phyloP scores from a whole-genome alignment of 2,329 filamentous ascomycete genomes.

The Hymenoscyphus infarciens region DNA sequence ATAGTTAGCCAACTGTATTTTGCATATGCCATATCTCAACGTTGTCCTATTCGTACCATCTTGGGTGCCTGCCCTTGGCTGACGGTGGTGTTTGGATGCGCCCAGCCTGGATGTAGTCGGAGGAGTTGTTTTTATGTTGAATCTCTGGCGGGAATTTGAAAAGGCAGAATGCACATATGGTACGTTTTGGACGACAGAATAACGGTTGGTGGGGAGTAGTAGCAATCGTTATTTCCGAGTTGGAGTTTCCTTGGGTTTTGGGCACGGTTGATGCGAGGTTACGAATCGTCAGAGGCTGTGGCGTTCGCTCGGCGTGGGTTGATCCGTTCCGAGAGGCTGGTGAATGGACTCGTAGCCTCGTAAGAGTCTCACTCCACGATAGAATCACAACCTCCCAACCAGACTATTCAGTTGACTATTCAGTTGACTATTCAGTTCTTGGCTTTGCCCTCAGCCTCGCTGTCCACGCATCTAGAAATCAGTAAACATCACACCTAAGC shows the following conservation, averaged over 20 bases:
- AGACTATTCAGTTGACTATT: too few species aligned
- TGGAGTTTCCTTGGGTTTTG: not conserved
- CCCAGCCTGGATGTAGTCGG: slow-evolving; percentile 13
- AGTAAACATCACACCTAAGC: too few species aligned
- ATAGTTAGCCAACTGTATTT: slow-evolving; percentile 15
- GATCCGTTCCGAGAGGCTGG: slow-evolving; percentile 5
- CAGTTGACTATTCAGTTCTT: too few species aligned
- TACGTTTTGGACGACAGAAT: not conserved
- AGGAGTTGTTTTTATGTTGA: not conserved
- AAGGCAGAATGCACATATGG: not conserved
- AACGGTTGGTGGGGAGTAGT: not conserved
- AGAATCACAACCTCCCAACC: too few species aligned
- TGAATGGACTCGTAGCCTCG: not conserved
- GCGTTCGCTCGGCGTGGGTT: not conserved
- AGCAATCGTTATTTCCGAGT: slow-evolving; percentile 8
- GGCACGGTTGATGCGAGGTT: slow-evolving; percentile 3
- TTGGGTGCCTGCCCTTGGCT: slow-evolving; percentile 20
- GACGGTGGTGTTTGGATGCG: slow-evolving; percentile 20
- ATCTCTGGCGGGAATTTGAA: not conserved
- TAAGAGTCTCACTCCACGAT: too few species aligned
- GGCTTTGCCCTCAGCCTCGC: too few species aligned
- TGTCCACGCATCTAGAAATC: too few species aligned
- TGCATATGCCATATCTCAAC: slow-evolving; percentile 1
- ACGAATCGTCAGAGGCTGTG: slow-evolving; percentile 6
- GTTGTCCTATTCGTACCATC: slow-evolving; percentile 27